Percentiles rank a stretch among this genome's conserved stretches.
Evolutionary conservation across 495 filamentous ascomycete genomes (phyloP).

Genomic region (Penicillium macrosclerotiorum): DNA sequence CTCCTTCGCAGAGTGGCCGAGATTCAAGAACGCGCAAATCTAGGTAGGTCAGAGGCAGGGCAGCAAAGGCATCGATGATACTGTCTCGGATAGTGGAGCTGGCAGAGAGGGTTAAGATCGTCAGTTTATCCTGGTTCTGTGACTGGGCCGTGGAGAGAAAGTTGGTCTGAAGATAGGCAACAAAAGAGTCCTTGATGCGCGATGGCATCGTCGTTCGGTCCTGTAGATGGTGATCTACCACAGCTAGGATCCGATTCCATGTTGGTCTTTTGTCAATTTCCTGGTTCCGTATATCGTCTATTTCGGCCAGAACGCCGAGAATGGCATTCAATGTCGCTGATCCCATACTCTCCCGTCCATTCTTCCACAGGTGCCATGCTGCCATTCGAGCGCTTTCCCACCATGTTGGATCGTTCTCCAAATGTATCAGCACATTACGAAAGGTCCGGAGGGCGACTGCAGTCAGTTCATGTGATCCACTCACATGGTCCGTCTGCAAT

Average conservation of each 20-base stretch:
- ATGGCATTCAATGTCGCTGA: constrained; percentile 54
- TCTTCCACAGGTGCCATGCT: constrained; percentile 64
- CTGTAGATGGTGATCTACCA: constrained; percentile 33
- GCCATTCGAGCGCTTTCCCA: constrained; percentile 55
- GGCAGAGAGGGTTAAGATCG: constrained; percentile 56
- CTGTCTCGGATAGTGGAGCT: constrained; percentile 58
- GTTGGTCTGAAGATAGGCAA: constrained; percentile 26
- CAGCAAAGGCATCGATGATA: constrained; percentile 30
- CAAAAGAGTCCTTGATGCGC: constrained; percentile 34
- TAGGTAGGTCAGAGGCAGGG: constrained; percentile 31
- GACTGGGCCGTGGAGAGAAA: constrained; percentile 26
- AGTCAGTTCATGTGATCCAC: constrained; percentile 57
- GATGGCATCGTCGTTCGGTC: constrained; percentile 22
- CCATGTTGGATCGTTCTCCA: constrained; percentile 31
- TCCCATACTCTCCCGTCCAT: constrained; percentile 63
- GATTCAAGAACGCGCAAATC: constrained; percentile 64
- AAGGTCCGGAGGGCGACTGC: constrained; percentile 46
- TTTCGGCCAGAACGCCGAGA: constrained; percentile 41
- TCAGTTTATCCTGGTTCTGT: constrained; percentile 25
- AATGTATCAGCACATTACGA: constrained; percentile 36
- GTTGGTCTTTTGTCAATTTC: constrained; percentile 20
- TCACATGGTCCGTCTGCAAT: constrained; percentile 52
- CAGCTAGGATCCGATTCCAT: constrained; percentile 21
- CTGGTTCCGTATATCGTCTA: constrained; percentile 22
- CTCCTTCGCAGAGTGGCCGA: constrained; percentile 64